These are phyloP conservation scores for Gynandropsis gynandra DNA, from an alignment of 345 rosid species.

Conservation along the genomic window DNA sequence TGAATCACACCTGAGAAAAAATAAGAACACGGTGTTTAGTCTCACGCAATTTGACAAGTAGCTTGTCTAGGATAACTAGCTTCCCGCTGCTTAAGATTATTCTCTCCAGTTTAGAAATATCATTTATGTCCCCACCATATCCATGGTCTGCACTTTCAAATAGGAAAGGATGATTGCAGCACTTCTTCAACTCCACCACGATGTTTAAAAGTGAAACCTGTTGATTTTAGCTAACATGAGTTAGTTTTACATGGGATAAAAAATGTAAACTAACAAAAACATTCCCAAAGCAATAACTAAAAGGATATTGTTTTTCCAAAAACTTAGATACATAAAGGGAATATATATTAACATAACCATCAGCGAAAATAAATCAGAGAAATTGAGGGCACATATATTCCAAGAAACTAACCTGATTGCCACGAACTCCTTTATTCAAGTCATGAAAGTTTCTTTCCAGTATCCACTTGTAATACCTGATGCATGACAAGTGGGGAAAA, in stretches of 20 bases:
- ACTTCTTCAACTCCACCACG: constrained; percentile 98
- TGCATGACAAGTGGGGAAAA: constrained; percentile 11
- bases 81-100: constrained; percentile 94
- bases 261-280: constrained; percentile 10
- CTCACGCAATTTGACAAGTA: constrained; percentile 85
- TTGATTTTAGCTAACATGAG: constrained; percentile 20
- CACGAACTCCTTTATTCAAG: constrained; percentile 98
- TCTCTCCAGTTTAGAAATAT: constrained; percentile 82
- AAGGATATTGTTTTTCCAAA: too few species aligned
- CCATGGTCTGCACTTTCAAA: constrained; percentile 99
- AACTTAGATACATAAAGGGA: too few species aligned
- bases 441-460: constrained; percentile 98
- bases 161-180: constrained; percentile 98
- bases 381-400: neutral
- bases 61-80: constrained; percentile 93
- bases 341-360: neutral
- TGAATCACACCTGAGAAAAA: constrained; percentile 78
- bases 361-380: neutral
- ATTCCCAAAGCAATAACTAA: too few species aligned
- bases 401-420: constrained; percentile 72
- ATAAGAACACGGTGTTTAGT: constrained; percentile 97
- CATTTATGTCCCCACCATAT: constrained; percentile 76
- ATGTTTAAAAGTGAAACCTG: constrained; percentile 96
- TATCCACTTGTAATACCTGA: constrained; percentile 98
- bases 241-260: constrained; percentile 14